Percentiles rank a stretch among this genome's conserved stretches.
phyloP scores from a whole-genome alignment of 2,329 filamentous ascomycete genomes.

The Diaporthe australafricana region DNA sequence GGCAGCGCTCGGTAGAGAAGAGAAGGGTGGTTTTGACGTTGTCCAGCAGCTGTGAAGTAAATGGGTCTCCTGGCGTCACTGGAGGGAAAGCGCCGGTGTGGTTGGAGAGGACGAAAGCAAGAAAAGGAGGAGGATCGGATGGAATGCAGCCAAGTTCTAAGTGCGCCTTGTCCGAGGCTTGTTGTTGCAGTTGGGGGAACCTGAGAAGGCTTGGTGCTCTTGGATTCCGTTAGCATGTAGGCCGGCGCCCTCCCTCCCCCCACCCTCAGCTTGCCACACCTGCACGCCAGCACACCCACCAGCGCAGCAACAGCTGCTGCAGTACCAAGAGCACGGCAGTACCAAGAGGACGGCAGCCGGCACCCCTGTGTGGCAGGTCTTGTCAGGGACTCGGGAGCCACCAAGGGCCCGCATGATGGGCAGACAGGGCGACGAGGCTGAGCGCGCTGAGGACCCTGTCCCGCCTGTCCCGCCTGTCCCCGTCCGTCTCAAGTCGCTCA shows the following conservation, averaged over 20 bases:
- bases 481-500: constrained; percentile 8
- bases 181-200: constrained; percentile 21
- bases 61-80: constrained; percentile 17
- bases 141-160: constrained; percentile 15
- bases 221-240: background rate
- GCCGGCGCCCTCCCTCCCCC: constrained; percentile 18
- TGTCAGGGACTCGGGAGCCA: constrained; percentile 18
- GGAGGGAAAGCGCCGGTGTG: background rate
- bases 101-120: background rate
- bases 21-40: background rate
- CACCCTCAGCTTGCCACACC: constrained; percentile 5
- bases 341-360: background rate
- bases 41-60: constrained; percentile 13
- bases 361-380: constrained; percentile 15
- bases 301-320: background rate
- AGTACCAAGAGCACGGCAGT: background rate
- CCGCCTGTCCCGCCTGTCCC: background rate
- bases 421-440: constrained; percentile 19
- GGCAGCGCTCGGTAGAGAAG: background rate
- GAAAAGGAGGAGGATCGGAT: constrained; percentile 11
- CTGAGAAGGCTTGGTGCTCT: constrained; percentile 13
- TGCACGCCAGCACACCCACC: background rate
- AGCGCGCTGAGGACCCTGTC: constrained; percentile 18
- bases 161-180: constrained; percentile 22
- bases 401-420: constrained; percentile 6